Conservation (phyloP, 352 stramenopile species). For the Globisporangium recalcitrans region DNA sequence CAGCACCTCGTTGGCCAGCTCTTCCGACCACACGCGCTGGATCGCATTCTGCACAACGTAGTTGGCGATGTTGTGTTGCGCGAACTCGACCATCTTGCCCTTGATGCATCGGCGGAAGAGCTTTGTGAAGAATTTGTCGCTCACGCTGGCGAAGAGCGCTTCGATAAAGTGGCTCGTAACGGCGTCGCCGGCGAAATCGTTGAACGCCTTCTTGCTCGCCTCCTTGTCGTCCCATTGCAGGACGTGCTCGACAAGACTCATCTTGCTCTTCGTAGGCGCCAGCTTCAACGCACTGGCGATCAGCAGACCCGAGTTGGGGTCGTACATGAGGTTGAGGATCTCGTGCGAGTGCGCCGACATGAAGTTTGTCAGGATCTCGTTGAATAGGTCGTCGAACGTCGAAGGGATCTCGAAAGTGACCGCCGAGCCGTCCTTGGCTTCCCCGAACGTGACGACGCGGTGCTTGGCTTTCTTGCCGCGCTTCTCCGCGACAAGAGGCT, state of each 20-base stretch:
- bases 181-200: constrained; percentile 60
- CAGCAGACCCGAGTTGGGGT: constrained; percentile 69
- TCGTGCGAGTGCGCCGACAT: constrained; percentile 35
- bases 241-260: constrained; percentile 54
- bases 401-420: constrained; percentile 45
- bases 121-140: constrained; percentile 61
- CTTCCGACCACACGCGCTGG: constrained; percentile 36
- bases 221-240: constrained; percentile 69
- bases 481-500: constrained; percentile 65
- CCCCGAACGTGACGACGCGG: constrained; percentile 54
- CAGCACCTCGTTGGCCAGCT: constrained; percentile 46
- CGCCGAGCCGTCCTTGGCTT: constrained; percentile 38
- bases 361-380: constrained; percentile 48
- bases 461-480: constrained; percentile 82
- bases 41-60: constrained; percentile 80
- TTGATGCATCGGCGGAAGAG: constrained; percentile 63
- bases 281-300: constrained; percentile 61
- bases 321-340: constrained; percentile 61
- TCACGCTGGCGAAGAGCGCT: constrained; percentile 46
- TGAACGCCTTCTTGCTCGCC: constrained; percentile 44
- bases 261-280: constrained; percentile 37
- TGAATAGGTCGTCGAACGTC: constrained; percentile 54
- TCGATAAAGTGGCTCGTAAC: constrained; percentile 80
- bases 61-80: constrained; percentile 70
- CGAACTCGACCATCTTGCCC: constrained; percentile 60